phyloP scores from a whole-genome alignment of 768 basidiomycete genomes.

The Royoungia palumana region DNA sequence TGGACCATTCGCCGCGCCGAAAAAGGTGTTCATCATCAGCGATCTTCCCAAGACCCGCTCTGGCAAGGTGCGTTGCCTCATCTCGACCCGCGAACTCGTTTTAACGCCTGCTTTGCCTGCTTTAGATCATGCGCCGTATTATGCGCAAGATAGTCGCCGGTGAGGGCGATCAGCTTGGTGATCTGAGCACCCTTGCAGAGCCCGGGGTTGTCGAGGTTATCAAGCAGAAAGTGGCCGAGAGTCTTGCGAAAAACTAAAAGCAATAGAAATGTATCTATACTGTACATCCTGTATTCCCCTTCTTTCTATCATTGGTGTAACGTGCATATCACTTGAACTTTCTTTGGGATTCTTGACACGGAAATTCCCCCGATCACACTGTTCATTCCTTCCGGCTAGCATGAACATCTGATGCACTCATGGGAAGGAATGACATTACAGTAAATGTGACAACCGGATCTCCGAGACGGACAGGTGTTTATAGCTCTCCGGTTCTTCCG shows the following conservation, averaged over 20 bases:
- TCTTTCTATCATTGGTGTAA: neutral
- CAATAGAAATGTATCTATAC: neutral
- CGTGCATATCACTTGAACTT: neutral
- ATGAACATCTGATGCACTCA: too few relatives aligned
- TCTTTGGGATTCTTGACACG: too few relatives aligned
- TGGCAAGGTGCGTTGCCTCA: conserved; percentile 61
- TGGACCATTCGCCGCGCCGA: conserved; percentile 96
- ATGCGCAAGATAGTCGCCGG: conserved; percentile 95
- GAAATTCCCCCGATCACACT: too few relatives aligned
- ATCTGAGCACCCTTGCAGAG: conserved; percentile 90
- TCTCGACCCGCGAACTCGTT: neutral
- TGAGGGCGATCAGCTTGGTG: conserved; percentile 93
- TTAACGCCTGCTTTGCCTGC: too few relatives aligned
- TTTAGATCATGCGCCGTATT: conserved; percentile 92
- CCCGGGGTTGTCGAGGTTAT: conserved; percentile 77
- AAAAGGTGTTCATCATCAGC: conserved; percentile 78
- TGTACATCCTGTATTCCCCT: conserved; percentile 1
- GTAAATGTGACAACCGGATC: too few relatives aligned
- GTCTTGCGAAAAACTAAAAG: too few relatives aligned
- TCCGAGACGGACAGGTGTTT: too few relatives aligned
- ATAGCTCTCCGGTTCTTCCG: too few relatives aligned
- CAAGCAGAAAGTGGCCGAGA: too few relatives aligned
- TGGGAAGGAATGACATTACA: too few relatives aligned
- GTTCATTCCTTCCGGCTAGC: too few relatives aligned
- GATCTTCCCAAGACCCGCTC: conserved; percentile 95